A percentile compares a stretch with the other conserved stretches of the same genome.
These are phyloP conservation scores for Turnera subulata DNA, from an alignment of 345 rosid species.

Conservation along the genomic window DNA sequence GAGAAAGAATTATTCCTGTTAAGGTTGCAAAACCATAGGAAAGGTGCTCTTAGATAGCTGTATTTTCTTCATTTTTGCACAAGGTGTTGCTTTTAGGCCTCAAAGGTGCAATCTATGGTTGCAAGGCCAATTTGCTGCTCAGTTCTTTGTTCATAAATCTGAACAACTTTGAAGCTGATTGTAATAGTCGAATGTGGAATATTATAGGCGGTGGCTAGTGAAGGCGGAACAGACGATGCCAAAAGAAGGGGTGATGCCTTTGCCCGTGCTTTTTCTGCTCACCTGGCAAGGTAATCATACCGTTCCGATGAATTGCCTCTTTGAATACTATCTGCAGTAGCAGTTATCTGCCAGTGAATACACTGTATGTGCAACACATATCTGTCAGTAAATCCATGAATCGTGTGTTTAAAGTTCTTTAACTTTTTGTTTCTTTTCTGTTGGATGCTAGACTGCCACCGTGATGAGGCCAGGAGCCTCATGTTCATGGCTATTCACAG, in stretches of 20 bases:
- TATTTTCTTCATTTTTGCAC: background rate
- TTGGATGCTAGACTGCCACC: background rate
- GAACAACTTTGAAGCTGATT: background rate
- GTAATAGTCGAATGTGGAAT: constrained; percentile 20
- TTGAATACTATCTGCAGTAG: background rate
- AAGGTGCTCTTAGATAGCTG: too few species aligned
- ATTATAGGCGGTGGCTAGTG: constrained; percentile 96
- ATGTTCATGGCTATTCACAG: too few species aligned
- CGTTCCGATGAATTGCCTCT: background rate
- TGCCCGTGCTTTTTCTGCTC: constrained; percentile 99
- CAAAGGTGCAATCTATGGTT: background rate
- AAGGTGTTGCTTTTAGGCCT: background rate
- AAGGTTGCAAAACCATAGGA: too few species aligned
- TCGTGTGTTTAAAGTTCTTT: too few species aligned
- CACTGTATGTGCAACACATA: too few species aligned
- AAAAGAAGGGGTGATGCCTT: constrained; percentile 98
- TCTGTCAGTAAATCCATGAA: too few species aligned
- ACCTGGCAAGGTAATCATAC: constrained; percentile 72
- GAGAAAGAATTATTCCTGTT: too few species aligned
- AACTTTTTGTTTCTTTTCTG: background rate
- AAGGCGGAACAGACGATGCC: constrained; percentile 97
- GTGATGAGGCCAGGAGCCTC: too few species aligned
- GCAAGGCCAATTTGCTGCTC: background rate
- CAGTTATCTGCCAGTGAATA: too few species aligned
- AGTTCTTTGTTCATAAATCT: background rate